These are phyloP conservation scores for Rugonectria rugulosa DNA, from an alignment of 2,329 filamentous ascomycete genomes.

Conservation along the genomic window DNA sequence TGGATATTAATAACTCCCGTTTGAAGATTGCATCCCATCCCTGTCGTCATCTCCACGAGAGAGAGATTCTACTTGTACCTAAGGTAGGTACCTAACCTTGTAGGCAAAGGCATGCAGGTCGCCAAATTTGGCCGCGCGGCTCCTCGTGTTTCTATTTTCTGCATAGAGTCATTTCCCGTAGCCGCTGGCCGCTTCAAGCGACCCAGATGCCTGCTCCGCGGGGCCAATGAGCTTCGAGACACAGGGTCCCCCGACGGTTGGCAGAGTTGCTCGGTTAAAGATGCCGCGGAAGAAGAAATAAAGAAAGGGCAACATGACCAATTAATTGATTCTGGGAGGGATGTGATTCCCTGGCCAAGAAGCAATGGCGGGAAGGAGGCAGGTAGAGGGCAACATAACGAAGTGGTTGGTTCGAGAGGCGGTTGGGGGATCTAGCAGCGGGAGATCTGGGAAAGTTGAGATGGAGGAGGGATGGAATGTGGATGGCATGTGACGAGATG, in stretches of 20 bases:
- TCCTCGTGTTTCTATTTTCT: slow-evolving; percentile 28
- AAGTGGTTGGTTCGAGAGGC: slow-evolving; percentile 15
- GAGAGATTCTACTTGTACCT: too few species aligned
- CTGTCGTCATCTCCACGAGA: slow-evolving; percentile 7
- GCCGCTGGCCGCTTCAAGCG: slow-evolving; percentile 37
- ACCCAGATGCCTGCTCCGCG: slow-evolving; percentile 26
- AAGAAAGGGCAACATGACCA: too few species aligned
- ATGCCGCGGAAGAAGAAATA: too few species aligned
- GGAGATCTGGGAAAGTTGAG: slow-evolving; percentile 4
- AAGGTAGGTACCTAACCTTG: too few species aligned
- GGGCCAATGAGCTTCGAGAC: slow-evolving; percentile 30
- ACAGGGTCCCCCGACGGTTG: too few species aligned
- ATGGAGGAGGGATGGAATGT: not conserved
- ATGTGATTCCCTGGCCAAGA: too few species aligned
- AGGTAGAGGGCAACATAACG: not conserved
- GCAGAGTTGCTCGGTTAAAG: too few species aligned
- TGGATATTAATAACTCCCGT: not conserved
- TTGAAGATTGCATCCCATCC: not conserved
- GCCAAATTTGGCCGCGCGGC: slow-evolving; percentile 21
- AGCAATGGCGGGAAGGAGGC: too few species aligned
- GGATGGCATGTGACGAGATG: too few species aligned
- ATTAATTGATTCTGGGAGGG: too few species aligned
- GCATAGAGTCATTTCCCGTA: slow-evolving; percentile 40
- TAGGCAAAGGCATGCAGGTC: too few species aligned
- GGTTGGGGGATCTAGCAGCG: slow-evolving; percentile 1